Base-by-base conservation (phyloP, 2,329 filamentous ascomycete genomes). In the Boeremia exigua region DNA sequence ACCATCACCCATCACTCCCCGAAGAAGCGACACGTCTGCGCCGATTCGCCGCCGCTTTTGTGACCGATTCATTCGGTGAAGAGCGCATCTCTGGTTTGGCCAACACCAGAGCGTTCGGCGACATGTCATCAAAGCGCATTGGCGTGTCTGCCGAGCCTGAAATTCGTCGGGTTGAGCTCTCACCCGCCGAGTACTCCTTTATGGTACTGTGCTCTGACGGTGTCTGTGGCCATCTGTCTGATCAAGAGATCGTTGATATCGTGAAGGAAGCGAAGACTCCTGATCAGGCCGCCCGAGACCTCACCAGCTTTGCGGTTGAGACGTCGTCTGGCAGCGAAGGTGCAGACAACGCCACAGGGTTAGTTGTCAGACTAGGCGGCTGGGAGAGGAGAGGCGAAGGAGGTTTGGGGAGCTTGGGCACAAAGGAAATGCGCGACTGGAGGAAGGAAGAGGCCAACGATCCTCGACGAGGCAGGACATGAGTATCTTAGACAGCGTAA, bases 21-120 rank as follows among this genome's bases (percentile, higher is more conserved):
- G 82, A 87, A 51, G 95, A 99, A 79, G 88, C 89, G 9, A 88
- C 86, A 37, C 86, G 95, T 7, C 83, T 99, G 23, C 89, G 93
- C 39, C 88, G 93, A 44, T 98, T 93, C 72, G 90, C 92, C 1
- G 86, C 90, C 28, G 88, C 89, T 2, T 94, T 98, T 72, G 89
- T 96, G 15, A 95, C 94, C 0, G 95, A 99, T 77, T 96, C 91
- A 30, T 99, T 99, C 74, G 95, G 95, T 70, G 95, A 99, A 78
- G 93, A 98, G 77, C 92, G 95, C 65, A 95, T 99, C 75, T 88
- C 88, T 12, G 94, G 95, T 0, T 83, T 99, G 0, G 95, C 95
- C 65, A 99, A 99, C 78, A 96, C 91, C 29, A 90, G 95, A 28
- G 85, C 95, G 4, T 98, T 99, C 72, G 95, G 95, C 25, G 95